These are phyloP conservation scores for Aureobasidium sp. DNA, from an alignment of 2,329 filamentous ascomycete genomes.

Conservation along the genomic window DNA sequence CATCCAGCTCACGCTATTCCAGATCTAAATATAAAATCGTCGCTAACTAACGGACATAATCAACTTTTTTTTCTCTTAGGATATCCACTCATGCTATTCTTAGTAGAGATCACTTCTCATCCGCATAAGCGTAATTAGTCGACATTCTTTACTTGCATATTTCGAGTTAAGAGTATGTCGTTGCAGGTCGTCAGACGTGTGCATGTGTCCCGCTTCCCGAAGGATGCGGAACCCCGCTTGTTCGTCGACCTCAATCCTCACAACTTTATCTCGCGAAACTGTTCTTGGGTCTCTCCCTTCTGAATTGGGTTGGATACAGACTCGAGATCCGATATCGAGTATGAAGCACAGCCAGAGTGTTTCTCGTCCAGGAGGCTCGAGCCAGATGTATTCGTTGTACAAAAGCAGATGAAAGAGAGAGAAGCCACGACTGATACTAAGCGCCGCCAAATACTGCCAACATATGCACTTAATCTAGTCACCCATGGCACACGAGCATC, in stretches of 20 bases:
- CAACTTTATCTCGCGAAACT: neutral
- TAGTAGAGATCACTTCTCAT: neutral
- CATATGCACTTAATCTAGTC: conserved; percentile 1
- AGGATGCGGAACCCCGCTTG: neutral
- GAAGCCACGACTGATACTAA: neutral
- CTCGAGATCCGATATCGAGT: neutral
- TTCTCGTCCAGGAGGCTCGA: neutral
- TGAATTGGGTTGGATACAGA: neutral
- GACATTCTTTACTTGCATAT: conserved; percentile 5
- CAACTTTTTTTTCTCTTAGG: neutral
- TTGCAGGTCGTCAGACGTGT: neutral
- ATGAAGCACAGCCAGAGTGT: neutral
- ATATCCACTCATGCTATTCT: neutral
- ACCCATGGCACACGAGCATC: neutral
- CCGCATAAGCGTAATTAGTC: conserved; percentile 10
- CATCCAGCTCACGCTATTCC: neutral
- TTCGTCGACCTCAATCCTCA: neutral
- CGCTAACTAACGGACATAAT: conserved; percentile 10
- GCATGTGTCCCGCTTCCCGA: neutral
- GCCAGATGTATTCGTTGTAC: neutral
- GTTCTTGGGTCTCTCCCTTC: neutral
- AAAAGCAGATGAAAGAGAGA: neutral
- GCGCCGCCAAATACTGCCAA: conserved; percentile 5
- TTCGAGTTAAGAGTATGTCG: neutral
- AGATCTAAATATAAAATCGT: conserved; percentile 5